A percentile compares a stretch with the other conserved stretches of the same genome.
Evolutionary conservation across 2,329 filamentous ascomycete species (phyloP).

Genomic region (Mariannaea elegans): DNA sequence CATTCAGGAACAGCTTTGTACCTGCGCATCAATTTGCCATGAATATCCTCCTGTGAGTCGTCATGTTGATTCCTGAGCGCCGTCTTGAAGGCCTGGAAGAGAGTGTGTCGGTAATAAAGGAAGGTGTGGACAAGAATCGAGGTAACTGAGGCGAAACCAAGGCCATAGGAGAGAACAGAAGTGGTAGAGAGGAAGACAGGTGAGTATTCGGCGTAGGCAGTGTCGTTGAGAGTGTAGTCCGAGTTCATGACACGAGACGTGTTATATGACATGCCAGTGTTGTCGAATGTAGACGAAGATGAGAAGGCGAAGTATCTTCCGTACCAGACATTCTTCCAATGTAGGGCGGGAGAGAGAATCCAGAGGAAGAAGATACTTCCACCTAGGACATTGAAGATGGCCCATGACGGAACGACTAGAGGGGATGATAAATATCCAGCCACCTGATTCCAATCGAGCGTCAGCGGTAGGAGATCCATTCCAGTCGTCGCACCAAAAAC

Average conservation of each 20-base stretch:
- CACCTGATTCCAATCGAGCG: conserved; percentile 57
- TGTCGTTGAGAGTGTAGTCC: conserved; percentile 61
- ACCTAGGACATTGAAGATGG: conserved; percentile 66
- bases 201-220: conserved; percentile 66
- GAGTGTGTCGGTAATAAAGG: conserved; percentile 62
- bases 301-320: conserved; percentile 45
- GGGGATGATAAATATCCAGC: conserved; percentile 65
- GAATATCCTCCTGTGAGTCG: conserved; percentile 60
- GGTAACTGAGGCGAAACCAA: conserved; percentile 65
- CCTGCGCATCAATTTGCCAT: conserved; percentile 63
- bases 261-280: conserved; percentile 65
- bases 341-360: conserved; percentile 20
- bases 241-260: conserved; percentile 62
- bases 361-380: conserved; percentile 57
- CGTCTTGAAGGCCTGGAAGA: conserved; percentile 44
- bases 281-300: conserved; percentile 68
- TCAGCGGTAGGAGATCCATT: conserved; percentile 61
- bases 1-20: conserved; percentile 65
- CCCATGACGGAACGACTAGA: conserved; percentile 67
- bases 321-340: conserved; percentile 21
- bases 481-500: conserved; percentile 63
- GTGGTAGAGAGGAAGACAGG: conserved; percentile 63
- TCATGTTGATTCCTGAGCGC: conserved; percentile 40
- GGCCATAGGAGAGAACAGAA: conserved; percentile 63
- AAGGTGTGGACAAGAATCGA: conserved; percentile 61